Evolutionary conservation across 345 rosid genomes (phyloP).

Genomic region (Eutrema yunnanense): DNA sequence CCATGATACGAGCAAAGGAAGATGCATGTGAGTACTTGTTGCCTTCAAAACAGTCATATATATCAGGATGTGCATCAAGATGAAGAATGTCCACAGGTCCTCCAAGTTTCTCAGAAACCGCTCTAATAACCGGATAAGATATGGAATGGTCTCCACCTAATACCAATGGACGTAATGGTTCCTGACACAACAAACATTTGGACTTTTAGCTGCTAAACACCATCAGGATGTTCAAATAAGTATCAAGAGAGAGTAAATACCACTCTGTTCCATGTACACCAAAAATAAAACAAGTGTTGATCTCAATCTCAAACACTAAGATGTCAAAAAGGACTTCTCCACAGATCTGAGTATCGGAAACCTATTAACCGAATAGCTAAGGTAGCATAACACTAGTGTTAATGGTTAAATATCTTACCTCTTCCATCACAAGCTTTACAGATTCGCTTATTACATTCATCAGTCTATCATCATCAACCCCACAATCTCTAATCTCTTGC

Average conservation of each 20-base stretch:
- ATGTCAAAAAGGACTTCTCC: neutral
- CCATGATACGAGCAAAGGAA: slow-evolving; percentile 97
- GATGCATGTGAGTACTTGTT: slow-evolving; percentile 95
- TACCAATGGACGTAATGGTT: slow-evolving; percentile 78
- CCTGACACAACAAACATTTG: slow-evolving; percentile 31
- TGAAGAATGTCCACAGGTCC: slow-evolving; percentile 97
- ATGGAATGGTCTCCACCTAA: slow-evolving; percentile 99
- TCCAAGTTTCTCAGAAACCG: slow-evolving; percentile 91
- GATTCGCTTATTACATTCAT: slow-evolving; percentile 88
- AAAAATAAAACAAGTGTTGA: neutral
- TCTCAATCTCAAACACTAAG: neutral
- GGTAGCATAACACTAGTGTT: neutral
- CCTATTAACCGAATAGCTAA: neutral
- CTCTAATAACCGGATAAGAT: slow-evolving; percentile 86
- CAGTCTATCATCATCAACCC: slow-evolving; percentile 85
- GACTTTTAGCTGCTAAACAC: neutral
- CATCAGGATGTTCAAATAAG: neutral
- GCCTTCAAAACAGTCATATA: slow-evolving; percentile 82
- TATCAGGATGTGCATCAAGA: slow-evolving; percentile 99
- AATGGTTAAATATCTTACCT: slow-evolving; percentile 37
- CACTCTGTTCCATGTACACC: neutral
- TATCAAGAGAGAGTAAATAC: neutral
- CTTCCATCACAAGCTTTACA: slow-evolving; percentile 87
- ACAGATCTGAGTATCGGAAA: neutral
- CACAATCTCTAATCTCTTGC: slow-evolving; percentile 97